Conservation (phyloP, 495 filamentous ascomycete genomes). For the Neurospora sp. region DNA sequence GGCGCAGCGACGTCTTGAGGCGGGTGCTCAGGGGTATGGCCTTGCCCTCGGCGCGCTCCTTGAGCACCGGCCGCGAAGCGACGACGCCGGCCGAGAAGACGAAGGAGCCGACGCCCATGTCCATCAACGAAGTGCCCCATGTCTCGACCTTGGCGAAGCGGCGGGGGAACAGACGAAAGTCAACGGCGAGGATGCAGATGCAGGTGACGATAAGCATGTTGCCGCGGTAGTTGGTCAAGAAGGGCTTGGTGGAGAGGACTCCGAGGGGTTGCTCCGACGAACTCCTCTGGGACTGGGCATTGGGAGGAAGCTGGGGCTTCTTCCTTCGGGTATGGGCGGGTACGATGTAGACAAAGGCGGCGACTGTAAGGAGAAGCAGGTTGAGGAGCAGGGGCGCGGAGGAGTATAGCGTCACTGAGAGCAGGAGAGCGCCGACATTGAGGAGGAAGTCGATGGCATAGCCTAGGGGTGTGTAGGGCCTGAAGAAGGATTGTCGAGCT, state of each 20-base stretch:
- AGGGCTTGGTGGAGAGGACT: constrained; percentile 71
- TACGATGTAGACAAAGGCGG: constrained; percentile 47
- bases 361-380: constrained; percentile 61
- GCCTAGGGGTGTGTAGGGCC: constrained; percentile 54
- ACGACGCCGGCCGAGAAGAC: constrained; percentile 95
- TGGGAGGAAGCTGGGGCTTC: constrained; percentile 49
- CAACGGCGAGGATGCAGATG: constrained; percentile 89
- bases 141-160: constrained; percentile 96
- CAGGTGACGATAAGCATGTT: constrained; percentile 92
- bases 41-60: constrained; percentile 45
- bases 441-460: constrained; percentile 75
- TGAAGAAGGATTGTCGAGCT: constrained; percentile 76
- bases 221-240: constrained; percentile 82
- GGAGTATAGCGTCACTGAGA: constrained; percentile 81
- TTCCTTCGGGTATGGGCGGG: constrained; percentile 34
- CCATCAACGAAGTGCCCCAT: constrained; percentile 98
- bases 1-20: constrained; percentile 55
- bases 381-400: constrained; percentile 63
- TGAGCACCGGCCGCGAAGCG: constrained; percentile 75
- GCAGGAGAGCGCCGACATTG: constrained; percentile 69
- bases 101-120: constrained; percentile 93
- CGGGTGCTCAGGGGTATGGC: constrained; percentile 40
- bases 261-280: constrained; percentile 20
- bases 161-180: constrained; percentile 85
- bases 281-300: constrained; percentile 24